These are phyloP conservation scores for Biscogniauxia marginata DNA, from an alignment of 2,329 filamentous ascomycete species.

Conservation along the genomic window DNA sequence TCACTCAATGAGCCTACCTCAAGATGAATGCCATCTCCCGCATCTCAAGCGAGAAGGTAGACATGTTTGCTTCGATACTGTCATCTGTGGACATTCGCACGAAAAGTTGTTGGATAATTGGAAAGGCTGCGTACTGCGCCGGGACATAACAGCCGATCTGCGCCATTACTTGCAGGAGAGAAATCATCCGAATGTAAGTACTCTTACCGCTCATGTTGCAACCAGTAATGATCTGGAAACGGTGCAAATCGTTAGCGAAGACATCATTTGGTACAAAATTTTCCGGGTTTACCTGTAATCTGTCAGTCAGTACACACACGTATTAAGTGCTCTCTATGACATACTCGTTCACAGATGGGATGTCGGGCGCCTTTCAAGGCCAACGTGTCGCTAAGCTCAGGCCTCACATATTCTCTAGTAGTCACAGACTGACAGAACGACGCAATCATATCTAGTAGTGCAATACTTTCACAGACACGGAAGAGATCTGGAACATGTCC, in stretches of 20 bases:
- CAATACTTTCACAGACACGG: slow-evolving; percentile 80
- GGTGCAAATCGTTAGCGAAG: slow-evolving; percentile 74
- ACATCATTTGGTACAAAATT: slow-evolving; percentile 87
- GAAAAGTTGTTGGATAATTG: slow-evolving; percentile 80
- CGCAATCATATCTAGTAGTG: slow-evolving; percentile 80
- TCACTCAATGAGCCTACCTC: slow-evolving; percentile 39
- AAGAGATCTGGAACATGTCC: slow-evolving; percentile 72
- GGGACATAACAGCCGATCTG: slow-evolving; percentile 92
- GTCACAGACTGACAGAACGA: slow-evolving; percentile 75
- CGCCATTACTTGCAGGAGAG: slow-evolving; percentile 86
- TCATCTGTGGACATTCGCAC: slow-evolving; percentile 85
- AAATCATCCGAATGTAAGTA: slow-evolving; percentile 85
- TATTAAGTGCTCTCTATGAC: too few species aligned
- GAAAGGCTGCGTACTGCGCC: slow-evolving; percentile 77
- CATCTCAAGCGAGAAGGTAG: slow-evolving; percentile 94
- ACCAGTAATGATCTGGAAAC: slow-evolving; percentile 92
- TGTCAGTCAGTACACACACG: slow-evolving; percentile 5
- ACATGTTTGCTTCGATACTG: slow-evolving; percentile 84
- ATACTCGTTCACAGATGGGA: slow-evolving; percentile 70
- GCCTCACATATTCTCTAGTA: slow-evolving; percentile 57
- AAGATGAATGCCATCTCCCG: slow-evolving; percentile 92
- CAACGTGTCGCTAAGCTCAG: slow-evolving; percentile 65
- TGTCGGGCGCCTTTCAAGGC: slow-evolving; percentile 75
- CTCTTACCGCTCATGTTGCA: slow-evolving; percentile 99
- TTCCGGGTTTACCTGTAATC: slow-evolving; percentile 53